These are phyloP conservation scores for Sporothrix luriei DNA, from an alignment of 2,329 filamentous ascomycete genomes.

Conservation along the genomic window DNA sequence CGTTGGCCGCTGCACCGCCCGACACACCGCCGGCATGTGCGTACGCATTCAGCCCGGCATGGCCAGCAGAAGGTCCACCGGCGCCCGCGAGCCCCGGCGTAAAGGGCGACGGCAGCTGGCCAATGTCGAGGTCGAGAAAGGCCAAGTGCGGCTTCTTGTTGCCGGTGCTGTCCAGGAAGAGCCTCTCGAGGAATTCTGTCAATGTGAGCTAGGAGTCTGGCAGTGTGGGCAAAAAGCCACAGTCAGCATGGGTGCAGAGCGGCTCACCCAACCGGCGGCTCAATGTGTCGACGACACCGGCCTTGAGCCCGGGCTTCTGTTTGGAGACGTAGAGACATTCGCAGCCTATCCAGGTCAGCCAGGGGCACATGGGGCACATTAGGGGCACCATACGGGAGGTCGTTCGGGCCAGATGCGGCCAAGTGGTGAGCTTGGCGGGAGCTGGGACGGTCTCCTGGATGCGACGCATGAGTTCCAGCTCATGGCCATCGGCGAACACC, in stretches of 20 bases:
- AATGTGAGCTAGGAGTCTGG: too few species aligned
- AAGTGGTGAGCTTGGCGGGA: neutral
- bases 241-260: too few species aligned
- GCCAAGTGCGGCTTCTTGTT: constrained; percentile 29
- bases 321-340: constrained; percentile 32
- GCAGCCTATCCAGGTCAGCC: constrained; percentile 16
- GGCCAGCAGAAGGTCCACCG: neutral
- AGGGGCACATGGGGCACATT: too few species aligned
- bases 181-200: constrained; percentile 28
- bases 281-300: constrained; percentile 28
- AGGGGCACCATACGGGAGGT: neutral
- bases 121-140: constrained; percentile 27
- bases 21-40: neutral
- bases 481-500: neutral
- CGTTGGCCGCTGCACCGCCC: constrained; percentile 14
- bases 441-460: constrained; percentile 7
- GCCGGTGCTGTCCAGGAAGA: constrained; percentile 27
- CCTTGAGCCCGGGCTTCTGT: constrained; percentile 11
- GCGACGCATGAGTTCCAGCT: neutral
- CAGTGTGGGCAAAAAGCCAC: too few species aligned
- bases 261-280: constrained; percentile 30
- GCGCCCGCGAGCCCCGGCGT: neutral
- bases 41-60: neutral
- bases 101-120: constrained; percentile 22
- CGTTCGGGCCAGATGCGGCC: neutral